phyloP scores from a whole-genome alignment of 345 rosid species.

The Citrus glauca region DNA sequence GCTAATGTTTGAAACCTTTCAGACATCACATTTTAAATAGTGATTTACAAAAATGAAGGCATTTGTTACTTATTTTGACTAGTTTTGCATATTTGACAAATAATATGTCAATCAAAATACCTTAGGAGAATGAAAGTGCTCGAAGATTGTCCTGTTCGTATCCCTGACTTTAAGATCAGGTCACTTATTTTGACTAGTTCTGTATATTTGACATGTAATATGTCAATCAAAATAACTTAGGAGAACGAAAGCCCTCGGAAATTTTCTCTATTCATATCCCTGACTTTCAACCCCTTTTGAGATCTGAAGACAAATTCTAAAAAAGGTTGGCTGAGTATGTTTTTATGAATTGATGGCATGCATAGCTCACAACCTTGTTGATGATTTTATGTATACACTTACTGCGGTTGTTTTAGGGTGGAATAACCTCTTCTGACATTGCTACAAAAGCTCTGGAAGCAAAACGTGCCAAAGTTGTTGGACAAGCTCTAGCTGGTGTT shows the following conservation, averaged over 20 bases:
- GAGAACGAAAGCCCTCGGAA: neutral
- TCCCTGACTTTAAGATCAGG: neutral
- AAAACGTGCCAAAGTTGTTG: slow-evolving; percentile 77
- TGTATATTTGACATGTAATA: neutral
- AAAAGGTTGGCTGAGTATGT: neutral
- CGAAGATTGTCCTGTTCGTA: neutral
- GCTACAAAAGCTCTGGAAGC: slow-evolving; percentile 95
- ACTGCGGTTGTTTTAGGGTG: slow-evolving; percentile 47
- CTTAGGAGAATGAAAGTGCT: neutral
- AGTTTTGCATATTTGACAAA: neutral
- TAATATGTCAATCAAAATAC: neutral
- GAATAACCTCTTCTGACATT: slow-evolving; percentile 96
- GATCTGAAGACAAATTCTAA: neutral
- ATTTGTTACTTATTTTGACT: neutral
- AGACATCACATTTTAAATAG: neutral
- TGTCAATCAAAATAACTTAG: neutral
- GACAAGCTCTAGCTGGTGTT: slow-evolving; percentile 95
- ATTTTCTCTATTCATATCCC: neutral
- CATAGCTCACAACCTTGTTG: too few relatives aligned
- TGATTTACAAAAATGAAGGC: neutral
- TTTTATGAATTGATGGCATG: neutral
- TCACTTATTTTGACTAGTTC: neutral
- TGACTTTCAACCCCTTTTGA: neutral
- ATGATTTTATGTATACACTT: neutral
- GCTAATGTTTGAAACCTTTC: neutral